Evolutionary conservation across 352 stramenopile genomes (phyloP), one percentile per base, ranked within the genome.

Genomic region (Sclerospora graminicola): DNA sequence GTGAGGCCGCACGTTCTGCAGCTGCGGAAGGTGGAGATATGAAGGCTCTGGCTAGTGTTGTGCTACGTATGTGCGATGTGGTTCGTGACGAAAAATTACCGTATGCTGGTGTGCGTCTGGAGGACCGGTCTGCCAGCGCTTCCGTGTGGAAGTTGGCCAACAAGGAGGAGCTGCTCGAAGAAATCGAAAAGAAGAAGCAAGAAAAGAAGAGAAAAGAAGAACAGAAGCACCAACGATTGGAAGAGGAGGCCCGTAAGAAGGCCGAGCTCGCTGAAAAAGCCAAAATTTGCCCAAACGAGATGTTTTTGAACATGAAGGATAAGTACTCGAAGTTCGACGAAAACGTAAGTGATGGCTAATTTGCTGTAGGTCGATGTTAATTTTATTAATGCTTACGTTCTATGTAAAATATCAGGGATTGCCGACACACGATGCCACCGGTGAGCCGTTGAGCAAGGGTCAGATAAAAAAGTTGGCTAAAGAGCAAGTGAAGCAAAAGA

Each of bases 391-490:
- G 18, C 53, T 28, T 19, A 13, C 14, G 39, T 8, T 47, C 21
- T 36, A 8, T 49, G 15, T 48, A 13, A 8, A 39, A 35, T 36
- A 45, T 14, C 40, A 95, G 66, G 96, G 96, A 29, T 66, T 99
- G 19, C 96, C 96, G 24, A 99, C 95, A 8, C 85, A 98, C 36
- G 81, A 96, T 50, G 79, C 68, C 1, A 76, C 84, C 28, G 94
- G 93, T 13, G 86, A 96, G 34, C 85, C 93, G 43, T 51, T 99
- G 36, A 96, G 89, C 46, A 98, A 99, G 75, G 95, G 81, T 38
- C 66, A 82, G 21, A 67, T 88, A 39, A 99, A 99, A 72, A 99
- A 99, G 65, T 74, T 99, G 41, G 70, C 80, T 14, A 99, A 99
- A 68, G 92, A 98, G 36, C 83, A 94, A 60, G 69, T 84, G 34